Base-by-base conservation (phyloP, 805 yeast genomes). In the Candida railenensis region DNA sequence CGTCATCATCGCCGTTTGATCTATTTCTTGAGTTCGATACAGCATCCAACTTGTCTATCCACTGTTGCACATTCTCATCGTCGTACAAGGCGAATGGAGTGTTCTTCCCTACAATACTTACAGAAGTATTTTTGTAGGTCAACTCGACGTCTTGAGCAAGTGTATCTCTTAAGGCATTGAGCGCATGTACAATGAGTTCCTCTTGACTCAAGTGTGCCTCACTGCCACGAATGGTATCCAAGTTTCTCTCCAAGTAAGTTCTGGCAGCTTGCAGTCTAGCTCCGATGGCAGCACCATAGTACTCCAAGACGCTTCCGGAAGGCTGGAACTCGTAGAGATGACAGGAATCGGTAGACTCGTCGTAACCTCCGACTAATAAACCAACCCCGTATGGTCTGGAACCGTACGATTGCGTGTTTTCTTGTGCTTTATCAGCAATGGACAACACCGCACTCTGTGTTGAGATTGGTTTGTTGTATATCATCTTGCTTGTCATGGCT, bases 361-460 rank as follows among this genome's bases (percentile, higher is more conserved):
- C 99, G 65, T 81, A 79, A 16, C 99, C 99, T 14, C 88, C 84
- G 41, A 94, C 80, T 48, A 94, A 73, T 53, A 94, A 75, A 2
- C 99, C 99, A 19, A 94, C 99, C 53, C 99, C 99, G 62, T 94
- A 94, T 8, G 99, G 99, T 67, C 99, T 84, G 9, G 92, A 86
- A 5, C 98, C 98, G 59, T 94, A 90, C 49, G 88, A 83, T 71
- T 94, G 98, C 36, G 99, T 94, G 70, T 94, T 92, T 55, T 82
- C 84, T 69, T 94, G 99, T 0, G 99, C 99, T 73, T 94, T 94
- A 66, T 92, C 97, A 22, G 97, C 96, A 59, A 94, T 81, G 46
- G 90, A 72, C 55, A 81, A 75, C 14, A 89, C 96, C 2, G 97
- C 96, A 57, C 84, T 83, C 47, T 85, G 81, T 15, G 91, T 83